phyloP scores from a whole-genome alignment of 192 early-diverging fungal species.

The Coemansia sp. region DNA sequence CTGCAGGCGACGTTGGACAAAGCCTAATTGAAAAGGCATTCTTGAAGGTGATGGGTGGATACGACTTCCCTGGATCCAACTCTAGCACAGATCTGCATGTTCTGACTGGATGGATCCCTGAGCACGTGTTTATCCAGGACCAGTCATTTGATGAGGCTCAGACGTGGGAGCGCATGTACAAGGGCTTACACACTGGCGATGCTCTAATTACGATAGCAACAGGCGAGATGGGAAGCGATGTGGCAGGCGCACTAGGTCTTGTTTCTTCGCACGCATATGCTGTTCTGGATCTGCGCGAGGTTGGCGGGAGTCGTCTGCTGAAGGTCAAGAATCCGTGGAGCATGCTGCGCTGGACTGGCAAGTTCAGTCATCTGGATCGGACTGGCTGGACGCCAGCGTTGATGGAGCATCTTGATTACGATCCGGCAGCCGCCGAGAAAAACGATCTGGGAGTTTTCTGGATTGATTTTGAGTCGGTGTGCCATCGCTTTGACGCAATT shows the following conservation, averaged over 20 bases:
- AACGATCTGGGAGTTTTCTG: constrained; percentile 86
- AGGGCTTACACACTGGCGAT: constrained; percentile 69
- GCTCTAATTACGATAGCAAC: constrained; percentile 85
- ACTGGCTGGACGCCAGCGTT: constrained; percentile 72
- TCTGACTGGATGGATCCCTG: constrained; percentile 93
- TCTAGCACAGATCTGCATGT: constrained; percentile 89
- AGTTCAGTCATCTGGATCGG: constrained; percentile 66
- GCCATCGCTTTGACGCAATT: constrained; percentile 77
- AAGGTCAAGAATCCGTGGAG: constrained; percentile 95
- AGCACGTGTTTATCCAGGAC: constrained; percentile 82
- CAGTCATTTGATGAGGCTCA: constrained; percentile 61
- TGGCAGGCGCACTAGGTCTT: constrained; percentile 68
- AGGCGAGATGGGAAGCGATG: constrained; percentile 68
- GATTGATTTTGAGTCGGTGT: constrained; percentile 86
- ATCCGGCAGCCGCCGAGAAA: constrained; percentile 63
- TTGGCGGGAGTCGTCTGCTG: constrained; percentile 64
- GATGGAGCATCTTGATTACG: constrained; percentile 68
- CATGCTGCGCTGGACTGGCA: constrained; percentile 83
- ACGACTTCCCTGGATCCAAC: constrained; percentile 93
- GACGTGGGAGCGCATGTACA: constrained; percentile 74
- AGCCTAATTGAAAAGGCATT: constrained; percentile 95
- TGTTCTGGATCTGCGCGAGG: constrained; percentile 66
- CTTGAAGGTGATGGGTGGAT: constrained; percentile 94
- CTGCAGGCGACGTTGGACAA: constrained; percentile 46
- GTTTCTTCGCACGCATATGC: constrained; percentile 93